A percentile compares a stretch with the other conserved stretches of the same genome.
Conservation (phyloP, 768 basidiomycete genomes). For the Podaxis sp. region DNA sequence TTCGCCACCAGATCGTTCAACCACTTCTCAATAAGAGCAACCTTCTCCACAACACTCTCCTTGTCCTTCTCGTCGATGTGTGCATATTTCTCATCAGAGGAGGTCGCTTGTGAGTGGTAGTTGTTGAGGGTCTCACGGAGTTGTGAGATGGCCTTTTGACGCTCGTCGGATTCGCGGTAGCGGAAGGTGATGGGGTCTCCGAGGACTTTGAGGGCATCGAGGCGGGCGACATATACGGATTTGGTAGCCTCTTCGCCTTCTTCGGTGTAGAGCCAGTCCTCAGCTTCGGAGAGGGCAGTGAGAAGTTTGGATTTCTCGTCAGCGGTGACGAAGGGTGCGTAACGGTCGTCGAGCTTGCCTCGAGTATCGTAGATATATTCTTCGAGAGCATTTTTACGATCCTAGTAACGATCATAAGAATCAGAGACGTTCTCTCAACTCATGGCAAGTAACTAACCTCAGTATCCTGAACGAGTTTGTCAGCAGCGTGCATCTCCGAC, state of each 20-base stretch:
- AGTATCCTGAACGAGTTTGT: slow-evolving; percentile 97
- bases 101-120: slow-evolving; percentile 83
- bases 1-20: slow-evolving; percentile 87
- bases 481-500: slow-evolving; percentile 82
- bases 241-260: slow-evolving; percentile 96
- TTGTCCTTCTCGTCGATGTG: slow-evolving; percentile 93
- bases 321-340: slow-evolving; percentile 69
- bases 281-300: slow-evolving; percentile 68
- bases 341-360: slow-evolving; percentile 87
- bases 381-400: slow-evolving; percentile 97
- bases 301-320: slow-evolving; percentile 80
- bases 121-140: slow-evolving; percentile 88
- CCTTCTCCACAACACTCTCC: slow-evolving; percentile 83
- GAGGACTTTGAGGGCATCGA: slow-evolving; percentile 80
- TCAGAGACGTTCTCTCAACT: neutral
- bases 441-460: slow-evolving; percentile 57
- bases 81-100: too few species aligned
- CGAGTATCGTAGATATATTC: slow-evolving; percentile 98
- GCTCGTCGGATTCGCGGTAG: slow-evolving; percentile 80
- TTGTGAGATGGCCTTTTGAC: slow-evolving; percentile 66
- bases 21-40: slow-evolving; percentile 92
- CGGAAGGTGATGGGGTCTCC: slow-evolving; percentile 88
- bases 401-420: slow-evolving; percentile 42
- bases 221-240: slow-evolving; percentile 86
- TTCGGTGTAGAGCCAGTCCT: slow-evolving; percentile 97